These are phyloP conservation scores for Haplographium delicatum DNA, from an alignment of 495 filamentous ascomycete genomes.

Conservation along the genomic window DNA sequence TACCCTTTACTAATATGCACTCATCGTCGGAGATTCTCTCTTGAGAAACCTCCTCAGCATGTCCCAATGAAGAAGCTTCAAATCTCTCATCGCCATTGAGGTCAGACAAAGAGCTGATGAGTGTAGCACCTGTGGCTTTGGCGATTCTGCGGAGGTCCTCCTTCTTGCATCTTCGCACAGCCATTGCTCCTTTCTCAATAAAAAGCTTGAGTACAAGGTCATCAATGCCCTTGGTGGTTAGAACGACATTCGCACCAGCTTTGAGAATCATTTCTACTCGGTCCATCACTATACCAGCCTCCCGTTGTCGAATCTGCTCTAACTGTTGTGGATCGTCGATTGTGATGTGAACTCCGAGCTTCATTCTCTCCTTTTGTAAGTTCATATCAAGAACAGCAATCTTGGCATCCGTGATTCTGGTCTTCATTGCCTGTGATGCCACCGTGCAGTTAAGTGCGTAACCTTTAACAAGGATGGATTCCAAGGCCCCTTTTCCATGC, in stretches of 20 bases:
- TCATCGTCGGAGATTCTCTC: conserved; percentile 98
- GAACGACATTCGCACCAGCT: conserved; percentile 90
- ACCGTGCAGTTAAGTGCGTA: conserved; percentile 99
- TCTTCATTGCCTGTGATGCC: conserved; percentile 96
- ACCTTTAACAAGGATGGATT: conserved; percentile 89
- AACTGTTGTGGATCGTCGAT: conserved; percentile 95
- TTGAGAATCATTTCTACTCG: conserved; percentile 96
- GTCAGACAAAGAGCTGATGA: conserved; percentile 89
- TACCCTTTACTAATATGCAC: conserved; percentile 94
- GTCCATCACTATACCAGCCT: conserved; percentile 89
- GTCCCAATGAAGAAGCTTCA: conserved; percentile 78
- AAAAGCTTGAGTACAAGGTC: conserved; percentile 93
- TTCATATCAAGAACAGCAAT: conserved; percentile 98
- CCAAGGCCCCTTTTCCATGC: conserved; percentile 84
- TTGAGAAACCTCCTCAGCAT: conserved; percentile 92
- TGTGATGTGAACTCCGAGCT: conserved; percentile 96
- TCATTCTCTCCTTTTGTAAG: conserved; percentile 97
- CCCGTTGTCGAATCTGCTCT: conserved; percentile 90
- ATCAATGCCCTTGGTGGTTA: conserved; percentile 98
- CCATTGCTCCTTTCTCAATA: conserved; percentile 93
- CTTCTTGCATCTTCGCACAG: conserved; percentile 95
- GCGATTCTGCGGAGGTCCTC: conserved; percentile 95
- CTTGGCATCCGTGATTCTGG: conserved; percentile 86
- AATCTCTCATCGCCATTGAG: conserved; percentile 98
- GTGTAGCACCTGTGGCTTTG: conserved; percentile 89